These are phyloP conservation scores for Boletus insuetus DNA, from an alignment of 768 basidiomycete genomes.

Conservation along the genomic window DNA sequence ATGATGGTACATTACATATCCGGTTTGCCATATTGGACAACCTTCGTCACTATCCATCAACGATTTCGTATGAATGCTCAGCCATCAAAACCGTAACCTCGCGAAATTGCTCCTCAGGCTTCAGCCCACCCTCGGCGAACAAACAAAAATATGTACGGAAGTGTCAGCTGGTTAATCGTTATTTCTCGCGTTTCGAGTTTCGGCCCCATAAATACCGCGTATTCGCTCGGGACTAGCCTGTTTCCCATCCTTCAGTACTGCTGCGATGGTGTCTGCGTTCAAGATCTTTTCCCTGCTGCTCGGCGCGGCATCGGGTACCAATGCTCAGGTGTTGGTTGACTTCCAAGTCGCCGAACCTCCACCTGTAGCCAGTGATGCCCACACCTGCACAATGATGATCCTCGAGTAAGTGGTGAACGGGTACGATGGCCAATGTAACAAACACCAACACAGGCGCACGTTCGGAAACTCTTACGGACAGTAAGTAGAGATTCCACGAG, in stretches of 20 bases:
- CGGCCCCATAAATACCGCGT: conserved; percentile 6
- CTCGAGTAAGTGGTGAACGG: conserved; percentile 46
- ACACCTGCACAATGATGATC: conserved; percentile 63
- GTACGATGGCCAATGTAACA: neutral
- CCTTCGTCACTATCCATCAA: too few relatives aligned
- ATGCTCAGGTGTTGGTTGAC: conserved; percentile 40
- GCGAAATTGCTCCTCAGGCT: too few relatives aligned
- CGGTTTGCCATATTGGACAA: neutral
- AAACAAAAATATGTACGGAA: neutral
- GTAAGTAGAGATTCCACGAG: conserved; percentile 37
- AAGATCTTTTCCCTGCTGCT: conserved; percentile 13
- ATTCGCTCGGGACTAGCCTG: too few relatives aligned
- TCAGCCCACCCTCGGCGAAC: too few relatives aligned
- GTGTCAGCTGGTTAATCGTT: too few relatives aligned
- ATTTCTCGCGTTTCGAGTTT: neutral
- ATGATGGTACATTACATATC: too few relatives aligned
- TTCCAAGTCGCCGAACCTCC: conserved; percentile 78
- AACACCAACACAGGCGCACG: conserved; percentile 47
- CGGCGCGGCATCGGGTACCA: conserved; percentile 3
- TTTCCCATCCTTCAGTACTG: conserved; percentile 1
- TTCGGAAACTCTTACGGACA: conserved; percentile 70
- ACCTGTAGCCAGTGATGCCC: conserved; percentile 55
- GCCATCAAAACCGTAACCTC: too few relatives aligned
- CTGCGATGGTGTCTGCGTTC: conserved; percentile 21
- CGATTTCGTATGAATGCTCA: too few relatives aligned